Evolutionary conservation across 2,329 filamentous ascomycete genomes (phyloP).

Genomic region (Fusarium sp.): DNA sequence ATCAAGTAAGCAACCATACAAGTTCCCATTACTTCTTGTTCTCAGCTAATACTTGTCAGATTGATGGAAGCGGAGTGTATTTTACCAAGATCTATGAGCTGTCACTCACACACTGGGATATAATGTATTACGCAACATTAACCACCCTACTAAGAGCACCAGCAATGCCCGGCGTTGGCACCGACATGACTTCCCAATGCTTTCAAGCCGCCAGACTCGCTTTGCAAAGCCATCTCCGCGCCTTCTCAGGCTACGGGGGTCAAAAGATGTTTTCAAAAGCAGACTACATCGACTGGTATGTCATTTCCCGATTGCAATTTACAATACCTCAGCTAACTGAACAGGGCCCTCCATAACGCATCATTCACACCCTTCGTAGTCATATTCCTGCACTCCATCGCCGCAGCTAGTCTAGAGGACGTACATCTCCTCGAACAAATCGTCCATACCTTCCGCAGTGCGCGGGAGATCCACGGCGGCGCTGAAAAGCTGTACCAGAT

Average conservation of each 20-base stretch:
- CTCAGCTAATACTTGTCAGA: background rate
- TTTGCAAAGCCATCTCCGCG: conserved; percentile 30
- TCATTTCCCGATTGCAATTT: rapidly evolving
- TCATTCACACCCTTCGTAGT: conserved; percentile 43
- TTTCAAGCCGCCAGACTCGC: conserved; percentile 35
- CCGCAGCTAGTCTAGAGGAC: conserved; percentile 22
- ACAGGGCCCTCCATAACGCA: conserved; percentile 40
- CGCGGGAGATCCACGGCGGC: conserved; percentile 23
- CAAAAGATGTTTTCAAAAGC: conserved; percentile 27
- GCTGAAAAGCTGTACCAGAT: conserved; percentile 38
- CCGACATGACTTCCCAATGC: conserved; percentile 31
- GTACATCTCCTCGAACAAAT: conserved; percentile 31
- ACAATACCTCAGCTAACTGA: conserved; percentile 3
- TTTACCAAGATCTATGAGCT: conserved; percentile 10
- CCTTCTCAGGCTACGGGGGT: conserved; percentile 32
- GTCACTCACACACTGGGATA: conserved; percentile 33
- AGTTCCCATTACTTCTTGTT: background rate
- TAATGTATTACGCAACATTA: conserved; percentile 42
- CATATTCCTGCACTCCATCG: conserved; percentile 36
- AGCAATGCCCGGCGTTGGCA: conserved; percentile 13
- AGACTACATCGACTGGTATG: conserved; percentile 41
- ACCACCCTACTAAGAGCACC: conserved; percentile 34
- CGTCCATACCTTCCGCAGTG: conserved; percentile 26
- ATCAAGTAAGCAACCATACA: conserved; percentile 7
- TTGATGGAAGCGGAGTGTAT: conserved; percentile 22